phyloP scores from a whole-genome alignment of 2,329 filamentous ascomycete species.

The Pseudonectria buxi region DNA sequence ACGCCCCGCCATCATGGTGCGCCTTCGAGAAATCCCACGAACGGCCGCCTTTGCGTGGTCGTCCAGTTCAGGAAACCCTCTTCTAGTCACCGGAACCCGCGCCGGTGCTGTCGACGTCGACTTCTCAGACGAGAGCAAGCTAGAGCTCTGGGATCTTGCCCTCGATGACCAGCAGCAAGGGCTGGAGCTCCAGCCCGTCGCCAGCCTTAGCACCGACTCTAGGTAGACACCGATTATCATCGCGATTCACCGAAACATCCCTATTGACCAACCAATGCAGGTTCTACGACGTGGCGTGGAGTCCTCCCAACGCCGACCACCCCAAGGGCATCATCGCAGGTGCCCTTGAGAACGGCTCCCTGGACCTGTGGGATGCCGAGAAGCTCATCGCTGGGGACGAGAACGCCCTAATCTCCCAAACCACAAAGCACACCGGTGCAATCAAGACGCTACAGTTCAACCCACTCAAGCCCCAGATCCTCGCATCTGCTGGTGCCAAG shows the following conservation, averaged over 20 bases:
- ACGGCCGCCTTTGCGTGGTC: conserved; percentile 98
- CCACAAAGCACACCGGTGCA: conserved; percentile 82
- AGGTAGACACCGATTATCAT: conserved; percentile 50
- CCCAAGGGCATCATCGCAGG: conserved; percentile 88
- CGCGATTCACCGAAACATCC: conserved; percentile 3
- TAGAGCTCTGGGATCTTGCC: conserved; percentile 92
- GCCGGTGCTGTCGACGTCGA: conserved; percentile 94
- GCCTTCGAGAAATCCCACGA: conserved; percentile 90
- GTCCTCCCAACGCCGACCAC: conserved; percentile 69
- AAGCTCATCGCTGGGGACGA: conserved; percentile 51
- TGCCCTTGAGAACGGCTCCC: conserved; percentile 86
- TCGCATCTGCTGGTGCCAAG: conserved; percentile 88
- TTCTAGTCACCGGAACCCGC: conserved; percentile 88
- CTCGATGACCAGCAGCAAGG: conserved; percentile 70
- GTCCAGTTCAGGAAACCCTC: conserved; percentile 67
- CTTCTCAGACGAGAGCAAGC: conserved; percentile 93
- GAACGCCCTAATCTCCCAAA: conserved; percentile 78
- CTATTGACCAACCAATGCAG: conserved; percentile 39
- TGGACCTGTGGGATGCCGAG: conserved; percentile 89
- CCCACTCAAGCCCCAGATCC: conserved; percentile 79
- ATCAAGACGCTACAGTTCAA: conserved; percentile 98
- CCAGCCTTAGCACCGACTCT: conserved; percentile 79
- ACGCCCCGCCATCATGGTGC: conserved; percentile 64
- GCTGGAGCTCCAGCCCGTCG: conserved; percentile 78
- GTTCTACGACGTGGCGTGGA: conserved; percentile 97